Evolutionary conservation across 345 rosid species (phyloP).

Genomic region (Lenwebbia sp.): DNA sequence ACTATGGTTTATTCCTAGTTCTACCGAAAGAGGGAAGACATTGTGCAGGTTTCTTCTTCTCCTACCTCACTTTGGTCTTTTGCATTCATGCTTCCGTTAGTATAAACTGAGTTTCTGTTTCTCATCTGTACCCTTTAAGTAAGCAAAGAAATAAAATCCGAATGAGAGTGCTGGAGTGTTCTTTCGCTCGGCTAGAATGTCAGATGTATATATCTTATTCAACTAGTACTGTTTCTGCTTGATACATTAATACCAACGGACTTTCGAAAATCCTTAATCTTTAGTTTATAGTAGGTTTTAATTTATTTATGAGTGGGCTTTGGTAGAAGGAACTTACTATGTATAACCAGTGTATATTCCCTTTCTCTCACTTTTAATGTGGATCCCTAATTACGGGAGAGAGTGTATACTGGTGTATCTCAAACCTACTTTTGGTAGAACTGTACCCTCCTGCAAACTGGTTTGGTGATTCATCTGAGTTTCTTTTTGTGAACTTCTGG

Average conservation of each 20-base stretch:
- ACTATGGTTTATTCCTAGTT: conserved; percentile 85
- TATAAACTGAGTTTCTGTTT: background rate
- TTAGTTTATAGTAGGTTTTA: background rate
- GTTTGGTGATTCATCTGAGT: background rate
- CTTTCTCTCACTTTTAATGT: background rate
- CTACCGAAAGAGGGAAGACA: conserved; percentile 66
- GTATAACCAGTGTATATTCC: background rate
- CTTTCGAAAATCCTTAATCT: background rate
- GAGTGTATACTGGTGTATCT: background rate
- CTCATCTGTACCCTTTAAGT: background rate
- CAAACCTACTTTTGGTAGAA: background rate
- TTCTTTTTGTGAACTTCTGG: background rate
- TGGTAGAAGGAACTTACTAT: background rate
- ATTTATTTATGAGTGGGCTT: background rate
- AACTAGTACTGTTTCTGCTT: background rate
- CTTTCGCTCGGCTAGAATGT: background rate
- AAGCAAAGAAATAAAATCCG: background rate
- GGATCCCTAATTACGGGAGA: background rate
- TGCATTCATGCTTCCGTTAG: background rate
- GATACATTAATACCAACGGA: background rate
- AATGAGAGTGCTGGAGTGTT: background rate
- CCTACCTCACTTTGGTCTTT: background rate
- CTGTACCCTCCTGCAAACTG: background rate
- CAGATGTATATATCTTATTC: background rate
- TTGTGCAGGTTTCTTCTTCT: conserved; percentile 57